These are phyloP conservation scores for Pistacia vera DNA, from an alignment of 345 rosid genomes.

Conservation along the genomic window DNA sequence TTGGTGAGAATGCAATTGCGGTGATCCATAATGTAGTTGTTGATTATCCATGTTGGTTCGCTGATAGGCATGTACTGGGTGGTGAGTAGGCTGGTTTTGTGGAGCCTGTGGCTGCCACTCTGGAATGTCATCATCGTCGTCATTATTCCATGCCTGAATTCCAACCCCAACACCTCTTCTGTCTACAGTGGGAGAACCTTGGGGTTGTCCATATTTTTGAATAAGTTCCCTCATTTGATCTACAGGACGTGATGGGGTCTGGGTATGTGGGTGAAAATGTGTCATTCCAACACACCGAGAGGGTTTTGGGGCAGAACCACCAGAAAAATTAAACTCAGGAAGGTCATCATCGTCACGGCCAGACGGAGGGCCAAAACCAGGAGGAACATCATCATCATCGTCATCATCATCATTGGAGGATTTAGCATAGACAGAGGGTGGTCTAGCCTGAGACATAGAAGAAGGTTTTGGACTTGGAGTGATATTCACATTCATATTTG, in stretches of 20 bases:
- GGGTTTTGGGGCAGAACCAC: slow-evolving; percentile 24
- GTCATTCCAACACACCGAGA: slow-evolving; percentile 14
- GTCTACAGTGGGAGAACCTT: slow-evolving; percentile 12
- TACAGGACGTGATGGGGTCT: slow-evolving; percentile 37
- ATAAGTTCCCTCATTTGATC: slow-evolving; percentile 81
- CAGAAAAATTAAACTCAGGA: slow-evolving; percentile 80
- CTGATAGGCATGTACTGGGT: slow-evolving; percentile 16
- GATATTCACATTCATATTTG: slow-evolving; percentile 31
- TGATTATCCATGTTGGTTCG: slow-evolving; percentile 28
- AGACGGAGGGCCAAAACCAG: slow-evolving; percentile 80
- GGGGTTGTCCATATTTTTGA: slow-evolving; percentile 76
- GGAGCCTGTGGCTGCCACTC: slow-evolving; percentile 83
- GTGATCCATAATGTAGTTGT: neutral
- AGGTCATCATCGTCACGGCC: slow-evolving; percentile 82
- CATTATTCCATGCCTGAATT: slow-evolving; percentile 56
- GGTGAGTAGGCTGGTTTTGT: slow-evolving; percentile 11
- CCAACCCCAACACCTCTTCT: slow-evolving; percentile 23
- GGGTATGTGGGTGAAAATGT: slow-evolving; percentile 23
- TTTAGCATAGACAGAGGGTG: slow-evolving; percentile 14
- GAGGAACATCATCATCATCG: slow-evolving; percentile 74
- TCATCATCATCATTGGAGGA: slow-evolving; percentile 29
- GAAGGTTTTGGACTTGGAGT: slow-evolving; percentile 22
- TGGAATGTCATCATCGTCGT: slow-evolving; percentile 84
- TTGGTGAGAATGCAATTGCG: slow-evolving; percentile 6
- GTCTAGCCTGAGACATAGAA: slow-evolving; percentile 13